Conservation (phyloP, 352 stramenopile species). For the Phytopythium ostracodes region DNA sequence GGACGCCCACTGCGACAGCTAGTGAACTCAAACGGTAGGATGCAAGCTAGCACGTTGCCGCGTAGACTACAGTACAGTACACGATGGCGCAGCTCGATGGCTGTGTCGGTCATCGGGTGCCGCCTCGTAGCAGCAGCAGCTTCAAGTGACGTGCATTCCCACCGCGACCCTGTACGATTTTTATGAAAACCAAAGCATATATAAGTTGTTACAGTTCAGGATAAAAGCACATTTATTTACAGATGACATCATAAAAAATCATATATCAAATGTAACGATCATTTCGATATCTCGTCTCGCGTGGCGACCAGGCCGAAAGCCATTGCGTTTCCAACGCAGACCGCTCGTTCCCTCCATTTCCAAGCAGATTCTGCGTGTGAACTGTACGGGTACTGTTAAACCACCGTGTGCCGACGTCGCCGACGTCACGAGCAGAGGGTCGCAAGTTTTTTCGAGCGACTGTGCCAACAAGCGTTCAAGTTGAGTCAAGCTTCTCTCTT, state of each 20-base stretch:
- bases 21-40: neutral
- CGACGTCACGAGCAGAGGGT: neutral
- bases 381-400: neutral
- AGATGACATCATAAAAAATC: neutral
- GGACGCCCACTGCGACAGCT: too few relatives aligned
- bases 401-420: neutral
- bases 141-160: neutral
- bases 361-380: too few relatives aligned
- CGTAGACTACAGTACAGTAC: neutral
- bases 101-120: neutral
- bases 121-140: neutral
- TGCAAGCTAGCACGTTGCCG: too few relatives aligned
- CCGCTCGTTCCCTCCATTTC: neutral
- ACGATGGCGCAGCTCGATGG: neutral
- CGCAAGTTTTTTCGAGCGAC: neutral
- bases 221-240: neutral
- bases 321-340: neutral
- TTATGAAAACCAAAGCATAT: neutral
- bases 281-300: neutral
- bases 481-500: neutral
- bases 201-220: neutral
- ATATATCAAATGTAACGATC: neutral
- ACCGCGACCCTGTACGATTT: neutral
- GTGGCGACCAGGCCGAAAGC: neutral
- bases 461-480: neutral